phyloP scores from a whole-genome alignment of 306 rosid species.

The Oxytropis ochrocephala region DNA sequence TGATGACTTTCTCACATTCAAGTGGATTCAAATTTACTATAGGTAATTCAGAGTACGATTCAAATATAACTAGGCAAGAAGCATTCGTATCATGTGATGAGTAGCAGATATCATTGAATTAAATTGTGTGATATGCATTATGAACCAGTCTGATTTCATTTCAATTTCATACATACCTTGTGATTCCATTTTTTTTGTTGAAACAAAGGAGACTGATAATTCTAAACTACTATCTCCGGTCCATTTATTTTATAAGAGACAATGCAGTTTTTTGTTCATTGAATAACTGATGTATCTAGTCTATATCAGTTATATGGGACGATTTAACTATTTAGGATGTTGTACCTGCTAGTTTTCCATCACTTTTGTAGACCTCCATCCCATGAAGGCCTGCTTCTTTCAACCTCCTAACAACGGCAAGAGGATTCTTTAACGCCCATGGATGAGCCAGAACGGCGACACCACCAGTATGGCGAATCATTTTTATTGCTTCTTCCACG shows the following conservation, averaged over 20 bases:
- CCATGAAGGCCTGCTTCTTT: slow-evolving; percentile 98
- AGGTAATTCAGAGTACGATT: background rate
- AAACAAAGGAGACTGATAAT: too few relatives aligned
- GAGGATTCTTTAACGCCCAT: slow-evolving; percentile 83
- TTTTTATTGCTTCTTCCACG: slow-evolving; percentile 66
- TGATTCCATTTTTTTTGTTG: background rate
- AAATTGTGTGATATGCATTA: background rate
- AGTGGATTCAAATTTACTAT: background rate
- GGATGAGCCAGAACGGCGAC: slow-evolving; percentile 97
- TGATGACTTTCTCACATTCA: background rate
- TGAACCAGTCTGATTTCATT: background rate
- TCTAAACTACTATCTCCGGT: too few relatives aligned
- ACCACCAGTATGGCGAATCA: slow-evolving; percentile 86
- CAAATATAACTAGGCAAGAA: background rate
- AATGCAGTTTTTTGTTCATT: too few relatives aligned
- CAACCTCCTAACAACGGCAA: slow-evolving; percentile 56
- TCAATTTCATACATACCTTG: background rate
- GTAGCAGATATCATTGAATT: background rate
- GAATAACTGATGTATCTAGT: too few relatives aligned
- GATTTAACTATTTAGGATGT: background rate
- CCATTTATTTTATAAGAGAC: too few relatives aligned
- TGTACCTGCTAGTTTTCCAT: slow-evolving; percentile 82
- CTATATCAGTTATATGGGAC: too few relatives aligned
- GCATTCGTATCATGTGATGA: background rate
- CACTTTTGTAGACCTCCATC: slow-evolving; percentile 86